A percentile compares a stretch with the other conserved stretches of the same genome.
Evolutionary conservation across 2,329 filamentous ascomycete genomes (phyloP).

Genomic region (Colletotrichum navitas): DNA sequence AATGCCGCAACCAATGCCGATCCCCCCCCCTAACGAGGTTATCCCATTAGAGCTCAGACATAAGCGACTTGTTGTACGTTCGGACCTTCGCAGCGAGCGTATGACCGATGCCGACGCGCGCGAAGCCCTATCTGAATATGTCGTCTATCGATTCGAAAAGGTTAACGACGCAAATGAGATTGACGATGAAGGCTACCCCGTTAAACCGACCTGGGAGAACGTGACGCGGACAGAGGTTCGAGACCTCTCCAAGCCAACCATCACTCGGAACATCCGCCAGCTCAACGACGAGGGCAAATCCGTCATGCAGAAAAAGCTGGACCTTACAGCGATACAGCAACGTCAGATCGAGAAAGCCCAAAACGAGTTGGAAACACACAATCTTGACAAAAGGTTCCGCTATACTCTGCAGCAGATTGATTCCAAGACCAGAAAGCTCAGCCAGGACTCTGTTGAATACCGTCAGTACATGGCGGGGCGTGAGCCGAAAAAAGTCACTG

Average conservation of each 20-base stretch:
- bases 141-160: slow-evolving; percentile 59
- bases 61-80: slow-evolving; percentile 45
- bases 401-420: slow-evolving; percentile 61
- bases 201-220: slow-evolving; percentile 56
- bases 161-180: slow-evolving; percentile 48
- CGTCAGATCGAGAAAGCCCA: slow-evolving; percentile 58
- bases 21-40: slow-evolving; percentile 25
- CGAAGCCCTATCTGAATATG: slow-evolving; percentile 55
- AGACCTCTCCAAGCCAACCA: slow-evolving; percentile 55
- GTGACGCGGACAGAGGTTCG: slow-evolving; percentile 51
- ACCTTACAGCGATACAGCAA: slow-evolving; percentile 53
- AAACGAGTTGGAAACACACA: slow-evolving; percentile 50
- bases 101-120: slow-evolving; percentile 55
- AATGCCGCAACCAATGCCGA: slow-evolving; percentile 10
- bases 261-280: slow-evolving; percentile 52
- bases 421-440: slow-evolving; percentile 51
- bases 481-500: slow-evolving; percentile 26
- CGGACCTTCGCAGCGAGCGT: slow-evolving; percentile 54
- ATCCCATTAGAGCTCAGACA: slow-evolving; percentile 41
- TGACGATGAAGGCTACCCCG: slow-evolving; percentile 53
- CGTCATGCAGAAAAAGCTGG: slow-evolving; percentile 55
- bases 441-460: slow-evolving; percentile 39
- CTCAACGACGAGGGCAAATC: slow-evolving; percentile 52
- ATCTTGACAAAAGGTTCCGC: slow-evolving; percentile 55
- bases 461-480: slow-evolving; percentile 26